Evolutionary conservation across 306 rosid genomes (phyloP), one percentile per base, ranked within the genome.

Genomic region (Erythrophleum fordii): DNA sequence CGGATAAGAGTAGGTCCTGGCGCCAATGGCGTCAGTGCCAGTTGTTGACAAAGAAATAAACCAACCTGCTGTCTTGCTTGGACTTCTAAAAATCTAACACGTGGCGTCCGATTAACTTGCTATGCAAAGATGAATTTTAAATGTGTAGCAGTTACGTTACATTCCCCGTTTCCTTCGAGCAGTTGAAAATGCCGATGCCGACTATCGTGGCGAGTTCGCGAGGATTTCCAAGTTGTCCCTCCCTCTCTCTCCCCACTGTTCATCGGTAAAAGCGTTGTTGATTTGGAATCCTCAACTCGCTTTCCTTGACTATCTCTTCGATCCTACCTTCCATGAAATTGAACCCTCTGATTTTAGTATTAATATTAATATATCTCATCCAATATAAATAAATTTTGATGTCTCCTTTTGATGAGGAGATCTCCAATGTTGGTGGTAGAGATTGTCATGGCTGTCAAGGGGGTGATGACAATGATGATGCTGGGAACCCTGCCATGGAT

Each of bases 361-460:
- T 11, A 46, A 14, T 12, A 0, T 8, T 67, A 26, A 37, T 37
- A 51, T 55, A 23, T 49, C 39, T 26, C 51, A 20, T 80, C 12
- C 26, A 25, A 41, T 8, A 14, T 31, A 12, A 62, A 77, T 0
- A 51, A 60, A 59, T 23, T 76, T 83, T 83, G 7, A 92, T 90
- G 93, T 92, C 98, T 85, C 84, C 79, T 66, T 46, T 83, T 79
- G 86, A 64, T 53, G 70, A 82, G 55, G 91, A 87, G 79, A 78
- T 90, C 84, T 71, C 88, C 0, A 81, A 80, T 60, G 84, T 71
- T 39, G 81, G 68, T 68, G 56, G 39, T 9, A 56, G 60, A 69
- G 82, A 83, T 72, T 83, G 84, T 12, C 51, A 3, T 3, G 82
- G 80, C 61, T 69, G 58, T 73, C 48, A 62, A 42, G 34, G 74